Conservation (phyloP, 148 eudicot species). For the Cornus kousa region DNA sequence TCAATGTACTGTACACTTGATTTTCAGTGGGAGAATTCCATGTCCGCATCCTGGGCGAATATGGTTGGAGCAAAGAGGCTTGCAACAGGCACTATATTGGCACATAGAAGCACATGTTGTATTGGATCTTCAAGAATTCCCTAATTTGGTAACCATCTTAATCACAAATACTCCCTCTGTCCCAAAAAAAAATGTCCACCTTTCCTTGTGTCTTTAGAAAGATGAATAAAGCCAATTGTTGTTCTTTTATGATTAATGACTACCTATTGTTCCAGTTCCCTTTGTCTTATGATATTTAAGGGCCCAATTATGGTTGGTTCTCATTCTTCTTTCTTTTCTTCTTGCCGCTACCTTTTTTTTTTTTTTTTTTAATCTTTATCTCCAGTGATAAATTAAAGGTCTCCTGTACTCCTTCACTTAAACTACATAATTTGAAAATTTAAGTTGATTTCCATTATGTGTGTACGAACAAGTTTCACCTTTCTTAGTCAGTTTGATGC, state of each 20-base stretch:
- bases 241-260: no score
- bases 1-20: slow-evolving; percentile 6
- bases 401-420: neutral
- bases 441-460: no score
- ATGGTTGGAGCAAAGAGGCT: slow-evolving; percentile 96
- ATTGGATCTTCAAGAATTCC: slow-evolving; percentile 86
- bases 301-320: no score
- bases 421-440: neutral
- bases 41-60: slow-evolving; percentile 95
- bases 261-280: no score
- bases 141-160: slow-evolving; percentile 56
- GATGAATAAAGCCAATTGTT: no score
- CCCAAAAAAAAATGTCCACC: no score
- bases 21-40: slow-evolving; percentile 80
- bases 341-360: no score
- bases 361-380: no score
- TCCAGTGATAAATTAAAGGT: neutral
- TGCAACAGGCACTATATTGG: slow-evolving; percentile 92
- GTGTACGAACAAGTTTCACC: neutral
- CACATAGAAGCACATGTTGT: slow-evolving; percentile 99
- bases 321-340: no score
- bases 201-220: no score
- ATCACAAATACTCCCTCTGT: neutral
- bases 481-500: neutral
- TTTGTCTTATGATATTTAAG: no score